Percentiles rank a stretch among this genome's conserved stretches.
These are phyloP conservation scores for Fraxinus paxiana DNA, from an alignment of 305 asterid genomes.

Conservation along the genomic window DNA sequence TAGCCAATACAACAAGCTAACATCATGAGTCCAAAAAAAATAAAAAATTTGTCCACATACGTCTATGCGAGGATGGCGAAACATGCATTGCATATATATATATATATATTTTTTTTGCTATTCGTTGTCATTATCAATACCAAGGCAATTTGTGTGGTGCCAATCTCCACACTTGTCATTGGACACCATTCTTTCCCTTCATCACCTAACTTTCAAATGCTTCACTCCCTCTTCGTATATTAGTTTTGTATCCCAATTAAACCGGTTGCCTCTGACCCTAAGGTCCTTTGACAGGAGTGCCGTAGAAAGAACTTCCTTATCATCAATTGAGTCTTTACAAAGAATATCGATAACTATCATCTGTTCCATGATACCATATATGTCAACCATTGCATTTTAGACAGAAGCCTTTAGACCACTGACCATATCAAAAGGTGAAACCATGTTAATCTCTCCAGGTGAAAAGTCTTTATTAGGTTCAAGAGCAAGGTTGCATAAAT, in stretches of 20 bases:
- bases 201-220: constrained; percentile 63
- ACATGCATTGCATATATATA: constrained; percentile 50
- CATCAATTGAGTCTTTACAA: constrained; percentile 43
- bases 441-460: constrained; percentile 44
- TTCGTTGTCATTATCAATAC: constrained; percentile 53
- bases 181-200: constrained; percentile 88
- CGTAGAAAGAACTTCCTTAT: constrained; percentile 62
- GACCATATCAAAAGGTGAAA: constrained; percentile 63
- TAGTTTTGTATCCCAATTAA: constrained; percentile 42
- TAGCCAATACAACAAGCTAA: neutral
- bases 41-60: constrained; percentile 14
- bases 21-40: neutral
- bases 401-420: constrained; percentile 55
- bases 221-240: constrained; percentile 61
- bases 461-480: constrained; percentile 27
- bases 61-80: constrained; percentile 48
- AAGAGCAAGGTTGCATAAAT: constrained; percentile 25
- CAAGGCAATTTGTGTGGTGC: constrained; percentile 76
- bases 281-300: constrained; percentile 57
- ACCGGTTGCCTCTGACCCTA: constrained; percentile 42
- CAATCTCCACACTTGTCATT: constrained; percentile 73
- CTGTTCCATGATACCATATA: constrained; percentile 54
- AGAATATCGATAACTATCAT: constrained; percentile 40
- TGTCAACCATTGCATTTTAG: constrained; percentile 62
- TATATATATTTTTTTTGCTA: constrained; percentile 43